Evolutionary conservation across 768 basidiomycete species (phyloP).

Genomic region (Termitomyces titanicus): DNA sequence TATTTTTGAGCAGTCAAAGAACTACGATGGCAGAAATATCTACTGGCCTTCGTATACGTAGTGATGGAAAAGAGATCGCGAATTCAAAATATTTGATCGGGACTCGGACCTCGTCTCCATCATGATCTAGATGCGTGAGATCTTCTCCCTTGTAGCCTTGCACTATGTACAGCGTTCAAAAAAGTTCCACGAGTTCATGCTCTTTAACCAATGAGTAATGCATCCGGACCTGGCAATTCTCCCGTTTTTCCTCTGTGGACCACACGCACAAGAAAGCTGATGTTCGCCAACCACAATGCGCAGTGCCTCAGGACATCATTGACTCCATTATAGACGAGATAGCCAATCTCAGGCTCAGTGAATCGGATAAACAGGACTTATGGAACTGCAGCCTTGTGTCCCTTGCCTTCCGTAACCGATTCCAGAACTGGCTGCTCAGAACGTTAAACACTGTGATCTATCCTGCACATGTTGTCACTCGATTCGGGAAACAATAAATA

Average conservation of each 20-base stretch:
- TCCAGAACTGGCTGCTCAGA: not conserved
- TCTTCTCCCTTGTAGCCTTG: too few relatives aligned
- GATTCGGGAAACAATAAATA: not conserved
- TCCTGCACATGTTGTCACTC: not conserved
- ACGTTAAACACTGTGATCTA: not conserved
- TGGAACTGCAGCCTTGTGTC: not conserved
- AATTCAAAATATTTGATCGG: slow-evolving; percentile 4
- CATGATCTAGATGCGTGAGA: too few relatives aligned
- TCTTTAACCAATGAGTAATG: too few relatives aligned
- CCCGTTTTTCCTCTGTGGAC: too few relatives aligned
- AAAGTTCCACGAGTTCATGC: too few relatives aligned
- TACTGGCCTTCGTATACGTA: not conserved
- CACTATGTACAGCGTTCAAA: too few relatives aligned
- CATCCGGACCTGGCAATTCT: too few relatives aligned
- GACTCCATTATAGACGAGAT: not conserved
- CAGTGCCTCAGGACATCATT: not conserved
- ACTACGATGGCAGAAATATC: not conserved
- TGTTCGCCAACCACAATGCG: too few relatives aligned
- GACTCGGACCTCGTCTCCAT: not conserved
- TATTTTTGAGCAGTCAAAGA: slow-evolving; percentile 1
- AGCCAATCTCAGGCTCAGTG: not conserved
- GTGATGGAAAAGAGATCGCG: not conserved
- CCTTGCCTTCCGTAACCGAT: not conserved
- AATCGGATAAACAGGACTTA: not conserved
- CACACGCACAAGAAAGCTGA: too few relatives aligned